Percentiles rank a stretch among this genome's conserved stretches.
Evolutionary conservation across 352 stramenopile species (phyloP).

Genomic region (Phytophthora syringae): DNA sequence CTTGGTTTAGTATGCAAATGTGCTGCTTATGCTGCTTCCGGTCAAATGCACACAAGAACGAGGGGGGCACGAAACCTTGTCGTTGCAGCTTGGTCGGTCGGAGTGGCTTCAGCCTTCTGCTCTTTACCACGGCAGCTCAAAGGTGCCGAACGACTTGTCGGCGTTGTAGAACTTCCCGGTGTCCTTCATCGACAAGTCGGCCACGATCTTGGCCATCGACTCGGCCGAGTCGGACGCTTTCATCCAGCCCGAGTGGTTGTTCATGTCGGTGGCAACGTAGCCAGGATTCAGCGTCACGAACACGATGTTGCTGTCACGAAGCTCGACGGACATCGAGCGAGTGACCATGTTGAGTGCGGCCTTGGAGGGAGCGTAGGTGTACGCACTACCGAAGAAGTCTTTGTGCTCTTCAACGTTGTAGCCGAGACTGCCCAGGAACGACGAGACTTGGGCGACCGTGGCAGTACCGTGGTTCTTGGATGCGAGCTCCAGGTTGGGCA

Average conservation of each 20-base stretch:
- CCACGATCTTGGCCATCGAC: slow-evolving; percentile 33
- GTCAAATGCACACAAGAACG: too few relatives aligned
- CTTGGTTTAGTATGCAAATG: background rate
- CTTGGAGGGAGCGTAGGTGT: too few relatives aligned
- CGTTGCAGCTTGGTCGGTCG: background rate
- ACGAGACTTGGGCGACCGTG: background rate
- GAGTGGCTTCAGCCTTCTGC: too few relatives aligned
- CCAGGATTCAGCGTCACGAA: too few relatives aligned
- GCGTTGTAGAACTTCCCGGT: slow-evolving; percentile 42
- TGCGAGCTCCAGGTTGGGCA: background rate
- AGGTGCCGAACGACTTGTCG: slow-evolving; percentile 11
- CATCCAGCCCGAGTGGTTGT: slow-evolving; percentile 26
- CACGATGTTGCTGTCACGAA: too few relatives aligned
- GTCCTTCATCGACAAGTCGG: slow-evolving; percentile 27
- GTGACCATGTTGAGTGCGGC: too few relatives aligned
- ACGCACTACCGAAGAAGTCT: background rate
- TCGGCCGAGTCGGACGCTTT: slow-evolving; percentile 29
- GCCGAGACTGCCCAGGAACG: background rate
- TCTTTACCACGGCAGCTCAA: slow-evolving; percentile 44
- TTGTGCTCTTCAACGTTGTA: background rate
- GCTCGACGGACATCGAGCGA: too few relatives aligned
- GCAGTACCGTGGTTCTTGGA: background rate
- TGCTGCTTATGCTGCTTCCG: background rate
- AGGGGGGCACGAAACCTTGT: too few relatives aligned
- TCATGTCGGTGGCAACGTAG: slow-evolving; percentile 44